These are phyloP conservation scores for Rhizopogon sp. DNA, from an alignment of 768 basidiomycete species.

Conservation along the genomic window DNA sequence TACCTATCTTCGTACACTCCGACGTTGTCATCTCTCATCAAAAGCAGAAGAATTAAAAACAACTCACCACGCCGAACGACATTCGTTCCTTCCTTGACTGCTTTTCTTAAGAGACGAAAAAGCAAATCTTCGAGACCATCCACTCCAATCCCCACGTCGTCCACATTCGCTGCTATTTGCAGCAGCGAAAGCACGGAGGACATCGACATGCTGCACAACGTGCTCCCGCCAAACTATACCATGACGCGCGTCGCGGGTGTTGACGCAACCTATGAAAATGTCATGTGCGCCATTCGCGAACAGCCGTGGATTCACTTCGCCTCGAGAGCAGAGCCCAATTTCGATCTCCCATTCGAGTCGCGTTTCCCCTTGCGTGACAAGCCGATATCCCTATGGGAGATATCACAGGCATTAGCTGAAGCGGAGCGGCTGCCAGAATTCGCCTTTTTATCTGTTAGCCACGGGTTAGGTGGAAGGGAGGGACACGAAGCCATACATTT, in stretches of 20 bases:
- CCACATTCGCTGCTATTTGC: background rate
- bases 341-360: constrained; percentile 19
- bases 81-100: constrained; percentile 15
- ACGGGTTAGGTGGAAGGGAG: constrained; percentile 11
- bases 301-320: constrained; percentile 32
- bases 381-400: constrained; percentile 15
- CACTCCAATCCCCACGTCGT: background rate
- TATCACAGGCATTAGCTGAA: constrained; percentile 15
- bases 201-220: constrained; percentile 14
- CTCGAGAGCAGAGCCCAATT: constrained; percentile 31
- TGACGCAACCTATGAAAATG: constrained; percentile 4
- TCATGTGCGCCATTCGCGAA: constrained; percentile 8
- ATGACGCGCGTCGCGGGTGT: constrained; percentile 21
- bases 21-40: constrained; percentile 22
- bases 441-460: constrained; percentile 25
- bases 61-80: constrained; percentile 11
- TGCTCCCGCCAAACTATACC: constrained; percentile 11
- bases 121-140: background rate
- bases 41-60: constrained; percentile 6
- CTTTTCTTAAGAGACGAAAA: constrained; percentile 13
- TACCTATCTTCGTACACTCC: constrained; percentile 29
- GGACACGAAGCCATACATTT: constrained; percentile 31
- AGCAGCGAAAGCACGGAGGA: background rate
- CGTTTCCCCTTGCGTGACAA: constrained; percentile 23
- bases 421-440: constrained; percentile 29